These are phyloP conservation scores for Byssoonygena ceratinophila DNA, from an alignment of 2,329 filamentous ascomycete genomes.

Conservation along the genomic window DNA sequence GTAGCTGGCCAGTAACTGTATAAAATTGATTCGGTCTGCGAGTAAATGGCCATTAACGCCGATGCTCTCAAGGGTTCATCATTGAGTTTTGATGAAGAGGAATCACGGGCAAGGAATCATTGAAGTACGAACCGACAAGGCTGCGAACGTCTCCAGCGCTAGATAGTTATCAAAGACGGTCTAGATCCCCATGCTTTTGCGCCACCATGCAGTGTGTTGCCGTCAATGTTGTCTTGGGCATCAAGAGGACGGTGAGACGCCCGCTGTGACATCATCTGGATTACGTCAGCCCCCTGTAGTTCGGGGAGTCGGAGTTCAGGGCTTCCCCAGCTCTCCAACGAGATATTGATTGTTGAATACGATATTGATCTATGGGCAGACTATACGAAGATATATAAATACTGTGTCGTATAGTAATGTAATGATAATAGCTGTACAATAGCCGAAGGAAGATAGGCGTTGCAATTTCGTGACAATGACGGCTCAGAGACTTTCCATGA, in stretches of 20 bases:
- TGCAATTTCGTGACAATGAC: background rate
- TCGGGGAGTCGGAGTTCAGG: too few relatives aligned
- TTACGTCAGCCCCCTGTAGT: too few relatives aligned
- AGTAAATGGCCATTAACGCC: too few relatives aligned
- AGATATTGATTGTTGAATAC: background rate
- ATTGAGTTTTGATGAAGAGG: background rate
- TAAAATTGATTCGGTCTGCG: too few relatives aligned
- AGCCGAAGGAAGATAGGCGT: background rate
- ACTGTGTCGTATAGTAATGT: background rate
- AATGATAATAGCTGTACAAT: background rate
- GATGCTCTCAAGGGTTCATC: too few relatives aligned
- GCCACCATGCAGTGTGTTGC: constrained; percentile 6
- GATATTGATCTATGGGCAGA: background rate
- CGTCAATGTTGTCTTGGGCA: constrained; percentile 9
- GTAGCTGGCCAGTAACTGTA: too few relatives aligned
- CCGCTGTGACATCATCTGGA: constrained; percentile 7
- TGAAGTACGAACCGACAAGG: background rate
- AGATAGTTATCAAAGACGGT: too few relatives aligned
- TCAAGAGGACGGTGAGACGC: background rate
- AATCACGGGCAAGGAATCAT: background rate
- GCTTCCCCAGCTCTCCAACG: too few relatives aligned
- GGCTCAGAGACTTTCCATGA: background rate
- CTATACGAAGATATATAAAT: background rate
- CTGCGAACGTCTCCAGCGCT: background rate
- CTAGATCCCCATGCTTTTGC: background rate